Evolutionary conservation across 305 asterid genomes (phyloP).

Genomic region (Fraxinus sp.): DNA sequence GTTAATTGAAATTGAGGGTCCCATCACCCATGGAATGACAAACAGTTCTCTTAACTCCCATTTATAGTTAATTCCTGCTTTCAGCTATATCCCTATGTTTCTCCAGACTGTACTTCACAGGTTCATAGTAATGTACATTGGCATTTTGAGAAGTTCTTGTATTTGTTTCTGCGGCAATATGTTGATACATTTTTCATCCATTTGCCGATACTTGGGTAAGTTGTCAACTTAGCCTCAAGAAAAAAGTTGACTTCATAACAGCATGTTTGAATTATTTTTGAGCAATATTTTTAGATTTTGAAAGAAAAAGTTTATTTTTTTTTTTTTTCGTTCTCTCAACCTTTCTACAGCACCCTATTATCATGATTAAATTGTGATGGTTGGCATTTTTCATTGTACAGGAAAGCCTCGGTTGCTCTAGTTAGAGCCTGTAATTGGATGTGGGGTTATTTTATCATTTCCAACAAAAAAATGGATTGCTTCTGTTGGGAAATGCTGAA

Average conservation of each 20-base stretch:
- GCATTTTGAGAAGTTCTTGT: background rate
- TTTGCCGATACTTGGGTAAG: background rate
- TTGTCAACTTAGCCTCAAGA: background rate
- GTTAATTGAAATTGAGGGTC: background rate
- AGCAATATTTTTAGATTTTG: background rate
- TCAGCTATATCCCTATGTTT: background rate
- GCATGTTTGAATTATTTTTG: background rate
- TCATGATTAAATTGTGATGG: constrained; percentile 3
- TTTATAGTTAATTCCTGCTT: background rate
- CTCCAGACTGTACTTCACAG: background rate
- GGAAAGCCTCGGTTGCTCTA: constrained; percentile 43
- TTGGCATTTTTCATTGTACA: constrained; percentile 14
- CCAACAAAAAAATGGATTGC: background rate
- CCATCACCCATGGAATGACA: background rate
- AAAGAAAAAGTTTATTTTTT: background rate
- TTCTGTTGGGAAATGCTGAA: constrained; percentile 9
- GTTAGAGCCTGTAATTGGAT: constrained; percentile 13
- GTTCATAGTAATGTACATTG: background rate
- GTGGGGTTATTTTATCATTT: background rate
- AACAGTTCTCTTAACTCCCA: background rate
- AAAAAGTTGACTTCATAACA: background rate
- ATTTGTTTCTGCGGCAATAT: background rate
- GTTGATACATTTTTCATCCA: background rate
- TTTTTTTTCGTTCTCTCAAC: background rate
- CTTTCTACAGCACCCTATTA: background rate